Evolutionary conservation across 1,139 yeast genomes (phyloP).

Genomic region (Casaregolazyma lundiana): DNA sequence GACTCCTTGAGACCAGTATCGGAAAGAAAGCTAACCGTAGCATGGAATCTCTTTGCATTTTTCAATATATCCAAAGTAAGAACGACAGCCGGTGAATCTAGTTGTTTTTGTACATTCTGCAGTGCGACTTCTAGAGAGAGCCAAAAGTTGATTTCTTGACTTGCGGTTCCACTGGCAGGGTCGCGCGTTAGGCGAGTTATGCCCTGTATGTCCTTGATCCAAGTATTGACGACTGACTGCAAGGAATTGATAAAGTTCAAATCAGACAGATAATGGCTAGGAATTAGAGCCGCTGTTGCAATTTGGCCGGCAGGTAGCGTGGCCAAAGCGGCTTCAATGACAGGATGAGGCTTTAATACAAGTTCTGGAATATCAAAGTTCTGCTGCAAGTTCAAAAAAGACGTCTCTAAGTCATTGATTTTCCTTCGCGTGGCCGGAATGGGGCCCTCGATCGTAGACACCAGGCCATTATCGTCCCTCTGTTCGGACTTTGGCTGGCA

Average conservation of each 20-base stretch:
- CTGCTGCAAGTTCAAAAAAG: constrained; percentile 66
- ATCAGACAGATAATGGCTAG: constrained; percentile 42
- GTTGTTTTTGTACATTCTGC: constrained; percentile 52
- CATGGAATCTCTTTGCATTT: constrained; percentile 73
- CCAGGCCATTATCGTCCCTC: constrained; percentile 5
- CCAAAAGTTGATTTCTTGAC: constrained; percentile 81
- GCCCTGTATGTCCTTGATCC: constrained; percentile 64
- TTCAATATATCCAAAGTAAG: constrained; percentile 61
- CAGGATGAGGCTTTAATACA: constrained; percentile 49
- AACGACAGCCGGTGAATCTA: constrained; percentile 49
- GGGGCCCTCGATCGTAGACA: constrained; percentile 18
- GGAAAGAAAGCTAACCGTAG: constrained; percentile 65
- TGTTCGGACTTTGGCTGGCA: constrained; percentile 22
- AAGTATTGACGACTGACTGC: constrained; percentile 61
- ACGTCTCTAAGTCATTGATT: constrained; percentile 62
- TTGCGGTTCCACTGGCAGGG: constrained; percentile 54
- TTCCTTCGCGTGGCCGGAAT: constrained; percentile 41
- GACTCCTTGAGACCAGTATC: constrained; percentile 69
- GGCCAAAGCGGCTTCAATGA: constrained; percentile 40
- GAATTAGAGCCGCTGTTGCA: constrained; percentile 27
- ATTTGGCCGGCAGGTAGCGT: constrained; percentile 24
- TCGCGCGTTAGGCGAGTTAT: constrained; percentile 50
- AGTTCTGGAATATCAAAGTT: constrained; percentile 67
- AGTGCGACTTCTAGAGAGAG: constrained; percentile 63
- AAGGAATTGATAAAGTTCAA: constrained; percentile 57